Base-by-base conservation (phyloP, 1,284 basidiomycete species). In the Afroboletus lepidellus region DNA sequence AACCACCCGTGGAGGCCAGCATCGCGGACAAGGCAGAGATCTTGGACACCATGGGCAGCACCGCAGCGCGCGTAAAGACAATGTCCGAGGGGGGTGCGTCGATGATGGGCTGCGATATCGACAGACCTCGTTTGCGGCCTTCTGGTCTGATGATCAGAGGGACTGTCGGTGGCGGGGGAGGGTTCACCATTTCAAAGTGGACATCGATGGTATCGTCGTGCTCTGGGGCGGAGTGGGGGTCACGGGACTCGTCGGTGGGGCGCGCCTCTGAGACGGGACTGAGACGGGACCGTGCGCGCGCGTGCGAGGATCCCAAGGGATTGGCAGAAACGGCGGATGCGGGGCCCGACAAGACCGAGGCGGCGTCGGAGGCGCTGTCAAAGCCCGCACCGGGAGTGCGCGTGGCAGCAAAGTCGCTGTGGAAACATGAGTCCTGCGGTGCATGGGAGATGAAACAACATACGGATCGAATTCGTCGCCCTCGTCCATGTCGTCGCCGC, bases 401-500 rank as follows among this genome's bases (percentile, higher is more conserved):
- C 24, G 72, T 80, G 36, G 76, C 71, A 32, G 74, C 75, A 64
- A 80, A 83, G 51, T 79, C 78, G 7, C 77, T 81, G 55, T 16
- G 51, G 12, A 4, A 43, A 21, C 11, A 30, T 48, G 51, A 55
- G 49, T 34, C 3, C 50, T 15, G 6, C 12, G 33, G 47, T 37
- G 44, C 23, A 23, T 32, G 5, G 46, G 18, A 37, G n/a, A 45
- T 33, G 34, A 37, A 56, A 23, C 38, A 9, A 75, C 85, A 62
- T 66, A 88, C 85, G 86, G 85, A 63, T 90, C 87, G 57, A 88
- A 89, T 52, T 87, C 86, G 49, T 83, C 87, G 8, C 78, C 85
- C 43, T 82, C 79, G 54, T 84, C 83, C 69, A 82, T 79, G 45
- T 79, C 77, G 38, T 76, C 76, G 5, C 72, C 74, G 16, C 74